These are phyloP conservation scores for Phaeolepiota aurea DNA, from an alignment of 768 basidiomycete genomes.

Conservation along the genomic window DNA sequence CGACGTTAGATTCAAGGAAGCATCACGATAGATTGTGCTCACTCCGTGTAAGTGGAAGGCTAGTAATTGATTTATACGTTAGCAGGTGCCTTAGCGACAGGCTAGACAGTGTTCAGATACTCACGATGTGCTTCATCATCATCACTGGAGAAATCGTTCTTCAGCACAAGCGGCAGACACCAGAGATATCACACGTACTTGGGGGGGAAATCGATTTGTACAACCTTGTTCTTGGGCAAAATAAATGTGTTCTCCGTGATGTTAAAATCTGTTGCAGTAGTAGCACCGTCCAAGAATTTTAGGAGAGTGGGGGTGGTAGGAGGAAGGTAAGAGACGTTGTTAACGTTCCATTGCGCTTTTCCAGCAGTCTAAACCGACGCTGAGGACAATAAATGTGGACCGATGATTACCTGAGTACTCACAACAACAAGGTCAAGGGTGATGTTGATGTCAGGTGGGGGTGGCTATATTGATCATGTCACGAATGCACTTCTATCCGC, in stretches of 20 bases:
- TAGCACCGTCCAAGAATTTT: constrained; percentile 28
- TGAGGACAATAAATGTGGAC: neutral
- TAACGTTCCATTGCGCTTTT: constrained; percentile 22
- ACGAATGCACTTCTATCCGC: no score
- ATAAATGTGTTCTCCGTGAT: constrained; percentile 28
- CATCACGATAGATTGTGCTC: neutral
- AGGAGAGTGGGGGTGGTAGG: constrained; percentile 18
- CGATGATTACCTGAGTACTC: constrained; percentile 1
- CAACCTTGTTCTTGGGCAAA: constrained; percentile 24
- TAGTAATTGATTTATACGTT: constrained; percentile 5
- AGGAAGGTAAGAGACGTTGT: constrained; percentile 19
- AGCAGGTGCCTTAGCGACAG: no score
- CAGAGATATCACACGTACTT: constrained; percentile 8
- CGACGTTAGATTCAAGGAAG: neutral
- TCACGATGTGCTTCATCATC: constrained; percentile 20
- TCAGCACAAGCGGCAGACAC: no score
- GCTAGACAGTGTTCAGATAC: constrained; percentile 2
- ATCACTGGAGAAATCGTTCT: constrained; percentile 6
- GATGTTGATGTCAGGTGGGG: constrained; percentile 15
- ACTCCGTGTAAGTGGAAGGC: constrained; percentile 25
- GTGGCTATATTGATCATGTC: constrained; percentile 12
- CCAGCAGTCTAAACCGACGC: constrained; percentile 13
- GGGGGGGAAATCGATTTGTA: constrained; percentile 27
- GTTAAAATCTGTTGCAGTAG: constrained; percentile 17
- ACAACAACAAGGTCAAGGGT: constrained; percentile 16